Evolutionary conservation across 2,329 filamentous ascomycete species (phyloP), one percentile per base, ranked within the genome.

Genomic region (Diaporthe citriasiana): DNA sequence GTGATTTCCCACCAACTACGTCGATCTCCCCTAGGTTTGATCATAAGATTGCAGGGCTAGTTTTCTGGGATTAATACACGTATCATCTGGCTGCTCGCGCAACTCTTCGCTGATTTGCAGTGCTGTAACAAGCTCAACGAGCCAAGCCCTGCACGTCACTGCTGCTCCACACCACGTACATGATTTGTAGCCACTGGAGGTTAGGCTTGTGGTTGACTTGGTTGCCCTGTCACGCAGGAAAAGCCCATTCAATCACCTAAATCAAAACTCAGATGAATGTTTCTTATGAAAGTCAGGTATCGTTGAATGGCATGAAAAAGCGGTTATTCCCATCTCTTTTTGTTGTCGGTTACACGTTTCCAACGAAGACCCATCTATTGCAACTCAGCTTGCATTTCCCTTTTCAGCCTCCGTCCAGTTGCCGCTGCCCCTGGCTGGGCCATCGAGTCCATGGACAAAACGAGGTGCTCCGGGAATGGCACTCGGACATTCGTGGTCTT

Each of bases 1-100:
- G 63, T 8, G 45, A 51, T 51, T 51, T 51, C n/a, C 45, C 63
- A 51, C 63, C 63, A 66, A 66, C 45, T 27, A 12, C 63, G 63
- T 51, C n/a, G 63, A 66, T 51, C 63, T 66, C 7, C 27, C 42
- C 13, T 50, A 13, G 42, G 19, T 47, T 42, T 47, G 30, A 25
- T 35, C n/a, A 19, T 17, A n/a, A 65, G 42, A 66, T 38, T 66
- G 45, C 19, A 5, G 17, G 63, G 33, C 15, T 3, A 27, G 4
- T 15, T 1, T 27, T 25, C 33, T 33, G 25, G 53, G 53, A 56
- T 22, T 22, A n/a, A 33, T 66, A 45, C 63, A 19, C 27, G 59
- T 30, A 27, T 22, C 59, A 12, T 10, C 17, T 4, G 5, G 17
- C 9, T 22, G 1, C 22, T 35, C 19, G 45, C 12, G 4, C 5